These are phyloP conservation scores for Geotrichum ghanense DNA, from an alignment of 805 yeast genomes.

Conservation along the genomic window DNA sequence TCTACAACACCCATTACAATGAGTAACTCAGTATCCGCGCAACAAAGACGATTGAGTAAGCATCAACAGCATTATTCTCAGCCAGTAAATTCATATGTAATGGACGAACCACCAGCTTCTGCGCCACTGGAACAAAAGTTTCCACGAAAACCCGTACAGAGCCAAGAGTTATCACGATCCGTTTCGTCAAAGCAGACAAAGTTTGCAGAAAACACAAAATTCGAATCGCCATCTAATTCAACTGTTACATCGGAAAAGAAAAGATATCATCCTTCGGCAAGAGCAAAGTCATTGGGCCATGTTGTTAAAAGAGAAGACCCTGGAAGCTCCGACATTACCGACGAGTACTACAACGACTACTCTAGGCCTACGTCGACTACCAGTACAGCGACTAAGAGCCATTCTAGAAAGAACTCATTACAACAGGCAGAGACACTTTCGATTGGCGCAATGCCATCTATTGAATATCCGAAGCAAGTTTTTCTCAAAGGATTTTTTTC, in stretches of 20 bases:
- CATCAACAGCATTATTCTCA: conserved; percentile 1
- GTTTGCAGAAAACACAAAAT: not conserved
- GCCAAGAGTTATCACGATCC: not conserved
- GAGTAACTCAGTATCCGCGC: not conserved
- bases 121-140: not conserved
- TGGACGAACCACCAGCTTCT: not conserved
- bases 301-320: conserved; percentile 13
- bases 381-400: conserved; percentile 29
- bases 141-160: not conserved
- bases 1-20: not conserved
- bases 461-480: conserved; percentile 83
- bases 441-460: conserved; percentile 78
- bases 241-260: conserved; percentile 2
- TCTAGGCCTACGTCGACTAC: conserved; percentile 2
- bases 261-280: conserved; percentile 64
- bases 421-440: conserved; percentile 32
- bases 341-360: conserved; percentile 15
- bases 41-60: not conserved
- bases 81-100: not conserved
- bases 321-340: conserved; percentile 8
- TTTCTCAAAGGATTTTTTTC: conserved; percentile 89
- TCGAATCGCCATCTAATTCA: not conserved
- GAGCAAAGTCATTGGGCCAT: conserved; percentile 84
- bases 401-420: conserved; percentile 39
- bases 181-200: not conserved